Evolutionary conservation across 108 stramenopile species (phyloP).

Genomic region (Seminavis robusta): DNA sequence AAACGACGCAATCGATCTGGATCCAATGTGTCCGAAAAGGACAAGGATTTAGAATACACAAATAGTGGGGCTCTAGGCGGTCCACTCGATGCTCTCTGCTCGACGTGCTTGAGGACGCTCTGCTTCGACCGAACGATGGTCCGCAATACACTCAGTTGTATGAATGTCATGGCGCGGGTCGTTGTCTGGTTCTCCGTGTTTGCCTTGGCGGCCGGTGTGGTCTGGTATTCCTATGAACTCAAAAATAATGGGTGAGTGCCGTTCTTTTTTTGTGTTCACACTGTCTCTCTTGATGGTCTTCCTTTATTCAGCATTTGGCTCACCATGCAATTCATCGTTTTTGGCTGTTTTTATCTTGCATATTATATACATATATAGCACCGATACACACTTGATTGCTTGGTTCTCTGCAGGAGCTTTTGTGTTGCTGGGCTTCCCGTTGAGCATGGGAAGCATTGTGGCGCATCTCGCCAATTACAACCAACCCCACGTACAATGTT

Average conservation of each 20-base stretch:
- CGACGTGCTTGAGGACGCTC: too few species aligned
- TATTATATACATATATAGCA: slow-evolving; percentile 16
- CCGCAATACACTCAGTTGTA: slow-evolving; percentile 52
- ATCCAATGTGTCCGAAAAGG: too few species aligned
- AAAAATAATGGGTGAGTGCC: slow-evolving; percentile 63
- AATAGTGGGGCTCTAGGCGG: too few species aligned
- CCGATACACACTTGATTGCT: slow-evolving; percentile 83
- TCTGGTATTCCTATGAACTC: slow-evolving; percentile 84
- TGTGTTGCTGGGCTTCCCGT: slow-evolving; percentile 87
- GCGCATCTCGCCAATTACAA: slow-evolving; percentile 89
- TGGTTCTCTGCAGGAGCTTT: slow-evolving; percentile 90
- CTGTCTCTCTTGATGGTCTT: neutral
- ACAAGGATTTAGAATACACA: too few species aligned
- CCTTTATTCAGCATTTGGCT: neutral
- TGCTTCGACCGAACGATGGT: slow-evolving; percentile 24
- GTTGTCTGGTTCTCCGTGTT: slow-evolving; percentile 65
- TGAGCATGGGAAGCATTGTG: slow-evolving; percentile 80
- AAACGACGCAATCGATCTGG: too few species aligned
- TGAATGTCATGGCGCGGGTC: slow-evolving; percentile 68
- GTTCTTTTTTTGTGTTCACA: neutral
- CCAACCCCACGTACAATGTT: slow-evolving; percentile 81
- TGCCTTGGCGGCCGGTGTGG: slow-evolving; percentile 47
- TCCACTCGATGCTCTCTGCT: too few species aligned
- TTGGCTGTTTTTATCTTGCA: neutral
- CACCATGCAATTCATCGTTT: neutral